Conservation (phyloP, 805 yeast genomes). For the Candida ovalis region DNA sequence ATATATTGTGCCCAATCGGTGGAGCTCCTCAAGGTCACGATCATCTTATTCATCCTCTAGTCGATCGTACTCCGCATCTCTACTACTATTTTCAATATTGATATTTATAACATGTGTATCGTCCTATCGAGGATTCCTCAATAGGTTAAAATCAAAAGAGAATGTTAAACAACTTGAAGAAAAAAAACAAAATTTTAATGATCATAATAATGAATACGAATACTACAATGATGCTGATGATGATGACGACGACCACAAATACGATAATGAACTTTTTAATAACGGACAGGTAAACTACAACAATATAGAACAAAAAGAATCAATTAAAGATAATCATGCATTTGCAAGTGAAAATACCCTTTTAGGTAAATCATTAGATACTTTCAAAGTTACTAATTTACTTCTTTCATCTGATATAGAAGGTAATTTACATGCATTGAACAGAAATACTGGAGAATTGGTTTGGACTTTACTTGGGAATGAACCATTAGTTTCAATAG, state of each 20-base stretch:
- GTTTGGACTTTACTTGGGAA: constrained; percentile 73
- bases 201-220: not conserved
- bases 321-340: not conserved
- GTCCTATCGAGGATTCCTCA: not conserved
- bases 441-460: constrained; percentile 67
- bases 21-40: not conserved
- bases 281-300: not conserved
- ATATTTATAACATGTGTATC: not conserved
- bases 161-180: not conserved
- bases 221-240: constrained; percentile 1
- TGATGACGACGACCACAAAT: not conserved
- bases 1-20: not conserved
- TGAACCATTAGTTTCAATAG: constrained; percentile 50
- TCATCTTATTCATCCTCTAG: not conserved
- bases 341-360: not conserved
- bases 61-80: not conserved
- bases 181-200: not conserved
- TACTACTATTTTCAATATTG: not conserved
- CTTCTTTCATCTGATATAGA: constrained; percentile 77
- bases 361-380: constrained; percentile 17
- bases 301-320: not conserved
- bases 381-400: constrained; percentile 42
- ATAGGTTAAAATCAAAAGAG: not conserved
- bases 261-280: not conserved
- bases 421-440: constrained; percentile 80